Percentiles rank a stretch among this genome's conserved stretches.
Evolutionary conservation across 139 green algal genomes (phyloP).

Genomic region (Tetradesmus obliquus): DNA sequence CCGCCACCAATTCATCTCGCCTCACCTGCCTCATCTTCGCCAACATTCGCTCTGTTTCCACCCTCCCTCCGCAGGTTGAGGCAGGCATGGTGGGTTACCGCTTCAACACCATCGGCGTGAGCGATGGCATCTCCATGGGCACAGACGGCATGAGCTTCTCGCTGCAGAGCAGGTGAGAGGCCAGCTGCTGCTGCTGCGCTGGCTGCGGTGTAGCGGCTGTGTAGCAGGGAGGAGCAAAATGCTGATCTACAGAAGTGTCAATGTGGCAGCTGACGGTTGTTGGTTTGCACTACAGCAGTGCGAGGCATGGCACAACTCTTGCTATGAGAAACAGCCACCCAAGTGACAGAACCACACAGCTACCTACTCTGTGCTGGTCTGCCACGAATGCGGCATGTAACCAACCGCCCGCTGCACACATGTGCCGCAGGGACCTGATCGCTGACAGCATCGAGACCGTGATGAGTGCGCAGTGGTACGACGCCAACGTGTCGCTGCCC

Average conservation of each 20-base stretch:
- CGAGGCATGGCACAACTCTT: background rate
- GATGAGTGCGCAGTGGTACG: constrained; percentile 96
- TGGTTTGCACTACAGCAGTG: background rate
- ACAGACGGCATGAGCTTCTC: constrained; percentile 98
- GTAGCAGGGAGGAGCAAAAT: background rate
- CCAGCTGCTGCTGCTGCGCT: background rate
- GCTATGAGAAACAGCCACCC: background rate
- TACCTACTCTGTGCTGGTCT: background rate
- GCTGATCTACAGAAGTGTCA: background rate
- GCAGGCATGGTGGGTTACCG: constrained; percentile 92
- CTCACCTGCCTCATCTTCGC: no score
- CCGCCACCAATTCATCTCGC: no score
- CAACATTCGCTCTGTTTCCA: background rate
- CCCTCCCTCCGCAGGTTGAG: constrained; percentile 39
- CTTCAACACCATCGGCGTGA: constrained; percentile 97
- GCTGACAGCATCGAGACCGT: constrained; percentile 98
- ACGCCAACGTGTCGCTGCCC: constrained; percentile 91
- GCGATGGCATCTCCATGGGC: constrained; percentile 98
- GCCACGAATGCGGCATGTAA: no score
- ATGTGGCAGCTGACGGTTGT: background rate
- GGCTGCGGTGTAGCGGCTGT: background rate
- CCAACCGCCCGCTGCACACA: no score
- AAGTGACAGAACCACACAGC: background rate
- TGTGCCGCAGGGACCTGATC: constrained; percentile 83
- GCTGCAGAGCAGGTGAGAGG: constrained; percentile 68